Evolutionary conservation across 2,329 filamentous ascomycete species (phyloP), one percentile per base, ranked within the genome.

Genomic region (Leptographium wingfieldii): DNA sequence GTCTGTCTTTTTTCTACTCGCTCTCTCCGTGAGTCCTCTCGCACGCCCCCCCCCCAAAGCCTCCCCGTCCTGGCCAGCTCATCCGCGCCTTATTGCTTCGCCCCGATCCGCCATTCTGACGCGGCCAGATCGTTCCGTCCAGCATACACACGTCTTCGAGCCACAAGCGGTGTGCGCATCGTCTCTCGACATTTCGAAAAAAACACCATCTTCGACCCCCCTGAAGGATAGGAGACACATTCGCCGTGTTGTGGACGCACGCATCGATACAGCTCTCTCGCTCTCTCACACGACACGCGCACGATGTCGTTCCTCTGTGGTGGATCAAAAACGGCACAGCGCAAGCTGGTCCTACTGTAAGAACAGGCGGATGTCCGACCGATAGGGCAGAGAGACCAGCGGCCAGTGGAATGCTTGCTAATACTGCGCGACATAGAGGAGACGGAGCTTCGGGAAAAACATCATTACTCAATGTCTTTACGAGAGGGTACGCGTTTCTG

Each of bases 391-490:
- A 48, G 10, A 22, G 46, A 31, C 29, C 5, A 7, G 29, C 33
- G 9, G 5, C 6, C 6, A 9, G 33, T 35, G 33, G 33, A 35
- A 35, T 35, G 33, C 33, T 7, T 57, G 35, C 56, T 62, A 57
- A 63, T 46, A 11, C 40, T 31, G 58, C 35, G 57, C 51, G 19
- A 27, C n/a, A 25, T 69, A 96, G 91, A 71, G 92, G 92, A 68
- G 92, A 97, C 72, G 92, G 92, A 80, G 92, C 92, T 67, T 95
- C 88, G 74, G 92, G 92, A 71, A 99, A 99, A 81, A 99, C 94
- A 59, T 96, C 92, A 65, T 76, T 97, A 69, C 77, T 99, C 68
- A 99, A 99, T 73, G 94, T 99, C 73, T 99, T 99, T 76, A 99
- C 94, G 67, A 85, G 92, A 87, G 92, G 92, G 88, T 95, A 46